Conservation (phyloP, 805 yeast species). For the Cyberlindnera sargentensis region DNA sequence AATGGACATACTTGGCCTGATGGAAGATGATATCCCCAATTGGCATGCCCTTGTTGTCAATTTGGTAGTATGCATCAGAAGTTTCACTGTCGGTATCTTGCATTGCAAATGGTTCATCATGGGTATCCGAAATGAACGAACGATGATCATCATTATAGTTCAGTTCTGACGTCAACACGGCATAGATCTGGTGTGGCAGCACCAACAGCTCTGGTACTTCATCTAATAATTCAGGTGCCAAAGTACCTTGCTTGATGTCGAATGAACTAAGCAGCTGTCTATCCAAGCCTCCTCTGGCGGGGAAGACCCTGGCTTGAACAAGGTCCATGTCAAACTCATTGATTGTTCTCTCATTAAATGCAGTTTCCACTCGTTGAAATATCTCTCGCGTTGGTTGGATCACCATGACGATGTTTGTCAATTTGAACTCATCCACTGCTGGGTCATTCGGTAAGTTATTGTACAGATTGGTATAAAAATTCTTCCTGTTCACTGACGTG, state of each 20-base stretch:
- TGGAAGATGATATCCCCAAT: conserved; percentile 16
- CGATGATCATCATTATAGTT: conserved; percentile 29
- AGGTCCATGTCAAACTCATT: conserved; percentile 51
- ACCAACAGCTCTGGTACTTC: conserved; percentile 26
- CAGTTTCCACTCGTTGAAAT: conserved; percentile 16
- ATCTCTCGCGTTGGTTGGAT: conserved; percentile 37
- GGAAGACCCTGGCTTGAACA: conserved; percentile 29
- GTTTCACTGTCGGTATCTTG: conserved; percentile 8
- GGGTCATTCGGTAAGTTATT: conserved; percentile 31
- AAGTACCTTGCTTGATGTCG: not conserved
- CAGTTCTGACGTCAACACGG: conserved; percentile 45
- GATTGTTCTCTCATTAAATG: conserved; percentile 21
- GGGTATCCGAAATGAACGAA: conserved; percentile 37
- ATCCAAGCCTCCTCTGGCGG: conserved; percentile 15
- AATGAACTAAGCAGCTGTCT: conserved; percentile 5
- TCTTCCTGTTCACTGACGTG: conserved; percentile 5
- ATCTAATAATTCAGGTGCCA: conserved; percentile 7
- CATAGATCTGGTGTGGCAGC: conserved; percentile 47
- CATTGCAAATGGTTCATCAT: conserved; percentile 29
- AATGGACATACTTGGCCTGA: conserved; percentile 45
- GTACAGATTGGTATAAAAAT: conserved; percentile 26
- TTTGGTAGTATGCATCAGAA: conserved; percentile 12
- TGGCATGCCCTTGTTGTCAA: conserved; percentile 8
- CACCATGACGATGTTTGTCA: conserved; percentile 50
- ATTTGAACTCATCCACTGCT: conserved; percentile 23